phyloP scores from a whole-genome alignment of 192 early-diverging fungal species.

The Dispira simplex region DNA sequence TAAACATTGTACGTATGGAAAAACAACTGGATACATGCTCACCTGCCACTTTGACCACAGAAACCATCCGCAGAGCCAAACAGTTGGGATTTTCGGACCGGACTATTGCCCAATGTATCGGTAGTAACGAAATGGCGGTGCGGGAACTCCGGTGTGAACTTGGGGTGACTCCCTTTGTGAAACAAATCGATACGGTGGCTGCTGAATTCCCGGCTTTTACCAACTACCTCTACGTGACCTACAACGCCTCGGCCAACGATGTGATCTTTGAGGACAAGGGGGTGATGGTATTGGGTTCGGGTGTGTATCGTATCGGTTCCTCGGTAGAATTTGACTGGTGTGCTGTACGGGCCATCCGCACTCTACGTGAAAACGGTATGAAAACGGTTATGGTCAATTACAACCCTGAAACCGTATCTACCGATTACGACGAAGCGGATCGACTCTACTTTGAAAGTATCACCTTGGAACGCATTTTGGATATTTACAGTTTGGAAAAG shows the following conservation, averaged over 20 bases:
- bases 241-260: constrained; percentile 91
- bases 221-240: constrained; percentile 98
- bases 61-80: constrained; percentile 59
- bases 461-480: constrained; percentile 83
- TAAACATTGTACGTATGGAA: constrained; percentile 74
- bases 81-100: constrained; percentile 94
- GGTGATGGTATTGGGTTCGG: constrained; percentile 90
- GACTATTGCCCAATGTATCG: constrained; percentile 32
- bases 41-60: constrained; percentile 37
- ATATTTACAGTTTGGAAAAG: constrained; percentile 85
- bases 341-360: constrained; percentile 63
- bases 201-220: constrained; percentile 97
- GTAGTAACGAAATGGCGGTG: constrained; percentile 77
- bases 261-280: constrained; percentile 85
- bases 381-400: constrained; percentile 97
- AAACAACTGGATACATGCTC: constrained; percentile 42
- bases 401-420: constrained; percentile 97
- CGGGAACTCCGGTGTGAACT: constrained; percentile 64
- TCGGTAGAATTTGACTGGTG: constrained; percentile 98
- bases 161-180: constrained; percentile 85
- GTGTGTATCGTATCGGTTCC: constrained; percentile 94
- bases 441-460: constrained; percentile 98
- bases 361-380: constrained; percentile 59
- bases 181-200: constrained; percentile 97
- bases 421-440: constrained; percentile 96